phyloP scores from a whole-genome alignment of 257 asterid genomes.

The Fraxinus pennsylvanica region DNA sequence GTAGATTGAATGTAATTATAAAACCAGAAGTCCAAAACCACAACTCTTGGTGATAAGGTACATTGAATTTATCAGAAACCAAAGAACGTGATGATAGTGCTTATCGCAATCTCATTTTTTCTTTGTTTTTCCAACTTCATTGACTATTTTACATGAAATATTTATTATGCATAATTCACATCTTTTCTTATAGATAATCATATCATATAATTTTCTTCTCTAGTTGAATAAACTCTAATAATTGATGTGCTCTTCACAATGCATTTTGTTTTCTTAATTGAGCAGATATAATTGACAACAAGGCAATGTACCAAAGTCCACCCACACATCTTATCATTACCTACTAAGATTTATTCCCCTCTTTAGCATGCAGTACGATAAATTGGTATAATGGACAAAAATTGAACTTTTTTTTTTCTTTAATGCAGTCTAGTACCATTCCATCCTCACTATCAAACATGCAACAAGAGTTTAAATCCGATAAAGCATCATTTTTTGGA shows the following conservation, averaged over 20 bases:
- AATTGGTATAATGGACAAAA: not conserved
- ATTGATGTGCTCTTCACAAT: slow-evolving; percentile 1
- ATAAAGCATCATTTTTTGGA: slow-evolving; percentile 17
- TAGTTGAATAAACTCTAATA: slow-evolving; percentile 19
- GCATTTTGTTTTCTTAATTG: not conserved
- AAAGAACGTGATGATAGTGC: slow-evolving; percentile 24
- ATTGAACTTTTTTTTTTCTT: not conserved
- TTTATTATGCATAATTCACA: slow-evolving; percentile 13
- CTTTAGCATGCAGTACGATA: not conserved
- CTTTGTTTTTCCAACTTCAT: not conserved
- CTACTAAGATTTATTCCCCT: not conserved
- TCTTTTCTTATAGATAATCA: not conserved
- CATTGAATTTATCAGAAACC: not conserved
- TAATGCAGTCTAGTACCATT: no score
- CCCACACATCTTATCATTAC: slow-evolving; percentile 17
- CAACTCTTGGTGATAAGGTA: slow-evolving; percentile 8
- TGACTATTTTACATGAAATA: slow-evolving; percentile 3
- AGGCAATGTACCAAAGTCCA: not conserved
- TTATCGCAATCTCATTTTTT: slow-evolving; percentile 17
- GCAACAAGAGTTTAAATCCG: slow-evolving; percentile 9
- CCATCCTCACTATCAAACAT: not conserved
- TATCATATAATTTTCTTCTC: not conserved
- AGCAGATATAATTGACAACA: slow-evolving; percentile 11
- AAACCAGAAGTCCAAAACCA: not conserved
- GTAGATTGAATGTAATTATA: not conserved